These are phyloP conservation scores for Nemania sp. DNA, from an alignment of 2,329 filamentous ascomycete species.

Conservation along the genomic window DNA sequence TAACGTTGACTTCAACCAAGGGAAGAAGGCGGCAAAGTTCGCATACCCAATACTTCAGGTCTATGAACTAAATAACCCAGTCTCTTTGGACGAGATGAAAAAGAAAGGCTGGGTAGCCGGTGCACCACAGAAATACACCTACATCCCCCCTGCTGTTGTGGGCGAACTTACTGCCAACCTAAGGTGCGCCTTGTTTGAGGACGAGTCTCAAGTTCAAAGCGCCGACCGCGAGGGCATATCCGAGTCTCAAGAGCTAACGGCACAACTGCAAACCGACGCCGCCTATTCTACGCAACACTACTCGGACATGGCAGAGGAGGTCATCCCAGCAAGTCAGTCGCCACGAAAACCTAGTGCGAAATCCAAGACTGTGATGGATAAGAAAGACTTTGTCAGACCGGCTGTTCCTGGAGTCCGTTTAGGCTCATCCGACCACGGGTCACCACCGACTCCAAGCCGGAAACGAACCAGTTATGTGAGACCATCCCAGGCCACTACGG, in stretches of 20 bases:
- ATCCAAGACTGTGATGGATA: conserved; percentile 5
- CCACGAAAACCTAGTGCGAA: conserved; percentile 24
- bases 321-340: conserved; percentile 42
- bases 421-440: conserved; percentile 25
- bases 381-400: conserved; percentile 28
- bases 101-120: conserved; percentile 58
- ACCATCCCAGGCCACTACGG: conserved; percentile 51
- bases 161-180: conserved; percentile 64
- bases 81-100: conserved; percentile 56
- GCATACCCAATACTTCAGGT: conserved; percentile 61
- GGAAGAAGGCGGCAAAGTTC: conserved; percentile 45
- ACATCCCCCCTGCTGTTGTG: conserved; percentile 60
- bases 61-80: conserved; percentile 66
- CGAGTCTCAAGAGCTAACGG: conserved; percentile 57
- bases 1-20: conserved; percentile 56
- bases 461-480: conserved; percentile 34
- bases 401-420: conserved; percentile 26
- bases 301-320: conserved; percentile 32
- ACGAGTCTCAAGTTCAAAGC: conserved; percentile 33
- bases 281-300: conserved; percentile 46
- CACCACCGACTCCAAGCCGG: conserved; percentile 26
- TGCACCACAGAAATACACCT: conserved; percentile 56
- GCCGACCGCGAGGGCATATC: conserved; percentile 37
- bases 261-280: conserved; percentile 55
- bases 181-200: conserved; percentile 53